Conservation (phyloP, 2,329 filamentous ascomycete species). For the Aspergillus neotritici region DNA sequence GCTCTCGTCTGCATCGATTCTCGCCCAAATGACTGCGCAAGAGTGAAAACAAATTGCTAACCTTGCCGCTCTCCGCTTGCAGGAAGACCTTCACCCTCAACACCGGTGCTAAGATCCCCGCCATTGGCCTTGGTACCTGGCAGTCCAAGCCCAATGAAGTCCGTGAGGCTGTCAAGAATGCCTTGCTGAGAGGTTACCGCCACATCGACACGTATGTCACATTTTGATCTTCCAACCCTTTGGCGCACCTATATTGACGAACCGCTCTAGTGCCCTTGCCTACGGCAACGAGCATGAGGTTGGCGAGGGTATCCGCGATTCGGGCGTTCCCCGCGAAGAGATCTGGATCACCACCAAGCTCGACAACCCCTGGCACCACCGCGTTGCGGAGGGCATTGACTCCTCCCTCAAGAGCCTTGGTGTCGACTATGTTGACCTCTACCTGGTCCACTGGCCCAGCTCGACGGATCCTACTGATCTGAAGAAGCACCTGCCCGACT, state of each 20-base stretch:
- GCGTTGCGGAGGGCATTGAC: conserved; percentile 57
- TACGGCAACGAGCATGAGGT: conserved; percentile 65
- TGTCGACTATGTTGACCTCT: conserved; percentile 66
- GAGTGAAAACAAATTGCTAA: not conserved
- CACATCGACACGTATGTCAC: conserved; percentile 50
- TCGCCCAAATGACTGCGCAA: not conserved
- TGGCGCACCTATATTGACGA: not conserved
- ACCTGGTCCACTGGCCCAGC: conserved; percentile 63
- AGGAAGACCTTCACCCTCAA: conserved; percentile 44
- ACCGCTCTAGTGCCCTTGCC: conserved; percentile 28
- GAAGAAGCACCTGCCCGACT: conserved; percentile 64
- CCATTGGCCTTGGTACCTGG: conserved; percentile 52
- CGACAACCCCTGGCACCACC: conserved; percentile 60
- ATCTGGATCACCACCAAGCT: conserved; percentile 67
- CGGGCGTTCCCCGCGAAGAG: conserved; percentile 59
- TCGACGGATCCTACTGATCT: conserved; percentile 48
- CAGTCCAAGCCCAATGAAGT: conserved; percentile 51
- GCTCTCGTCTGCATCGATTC: no score
- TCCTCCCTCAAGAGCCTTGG: conserved; percentile 59
- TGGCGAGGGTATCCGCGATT: conserved; percentile 60
- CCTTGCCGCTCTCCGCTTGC: not conserved
- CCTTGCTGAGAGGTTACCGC: conserved; percentile 48
- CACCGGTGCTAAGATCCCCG: conserved; percentile 46
- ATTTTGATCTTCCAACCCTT: not conserved
- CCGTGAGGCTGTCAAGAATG: conserved; percentile 44